A percentile compares a stretch with the other conserved stretches of the same genome.
phyloP scores from a whole-genome alignment of 2,329 filamentous ascomycete genomes.

The Grosmannia huntii region DNA sequence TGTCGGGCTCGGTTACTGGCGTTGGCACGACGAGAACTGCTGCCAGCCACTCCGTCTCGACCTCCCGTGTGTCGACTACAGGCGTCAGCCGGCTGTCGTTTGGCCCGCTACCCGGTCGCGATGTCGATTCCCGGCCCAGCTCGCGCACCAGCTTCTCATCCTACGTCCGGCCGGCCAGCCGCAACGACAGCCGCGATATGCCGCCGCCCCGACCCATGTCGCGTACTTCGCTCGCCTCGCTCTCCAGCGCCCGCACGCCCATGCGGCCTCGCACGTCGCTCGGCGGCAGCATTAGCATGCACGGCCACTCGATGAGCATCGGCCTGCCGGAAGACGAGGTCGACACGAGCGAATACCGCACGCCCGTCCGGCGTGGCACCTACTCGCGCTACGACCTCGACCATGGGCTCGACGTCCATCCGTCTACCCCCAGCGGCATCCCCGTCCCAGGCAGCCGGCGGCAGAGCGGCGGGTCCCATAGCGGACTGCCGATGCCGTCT shows the following conservation, averaged over 20 bases:
- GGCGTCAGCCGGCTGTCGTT: constrained; percentile 52
- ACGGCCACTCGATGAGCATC: constrained; percentile 45
- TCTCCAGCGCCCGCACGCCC: constrained; percentile 49
- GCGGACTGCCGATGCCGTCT: not conserved
- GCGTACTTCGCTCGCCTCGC: constrained; percentile 48
- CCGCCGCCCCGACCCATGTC: constrained; percentile 48
- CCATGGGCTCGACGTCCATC: not conserved
- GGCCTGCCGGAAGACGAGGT: constrained; percentile 38
- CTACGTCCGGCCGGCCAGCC: constrained; percentile 39
- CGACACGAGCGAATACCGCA: constrained; percentile 28
- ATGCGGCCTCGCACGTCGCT: constrained; percentile 61
- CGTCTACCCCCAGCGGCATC: constrained; percentile 28
- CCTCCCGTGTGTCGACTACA: constrained; percentile 46
- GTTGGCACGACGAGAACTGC: not conserved
- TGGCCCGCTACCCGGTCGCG: constrained; percentile 45
- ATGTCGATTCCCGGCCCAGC: constrained; percentile 48
- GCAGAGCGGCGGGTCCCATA: constrained; percentile 16
- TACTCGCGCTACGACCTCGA: constrained; percentile 35
- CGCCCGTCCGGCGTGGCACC: constrained; percentile 42
- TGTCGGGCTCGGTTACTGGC: constrained; percentile 19
- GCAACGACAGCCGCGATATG: constrained; percentile 26
- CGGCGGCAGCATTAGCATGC: constrained; percentile 46
- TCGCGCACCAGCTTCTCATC: constrained; percentile 55
- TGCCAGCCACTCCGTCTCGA: constrained; percentile 10
- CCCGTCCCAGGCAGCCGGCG: constrained; percentile 29